A percentile compares a stretch with the other conserved stretches of the same genome.
These are phyloP conservation scores for Melaleuca quinquenervia DNA, from an alignment of 345 rosid genomes.

Conservation along the genomic window DNA sequence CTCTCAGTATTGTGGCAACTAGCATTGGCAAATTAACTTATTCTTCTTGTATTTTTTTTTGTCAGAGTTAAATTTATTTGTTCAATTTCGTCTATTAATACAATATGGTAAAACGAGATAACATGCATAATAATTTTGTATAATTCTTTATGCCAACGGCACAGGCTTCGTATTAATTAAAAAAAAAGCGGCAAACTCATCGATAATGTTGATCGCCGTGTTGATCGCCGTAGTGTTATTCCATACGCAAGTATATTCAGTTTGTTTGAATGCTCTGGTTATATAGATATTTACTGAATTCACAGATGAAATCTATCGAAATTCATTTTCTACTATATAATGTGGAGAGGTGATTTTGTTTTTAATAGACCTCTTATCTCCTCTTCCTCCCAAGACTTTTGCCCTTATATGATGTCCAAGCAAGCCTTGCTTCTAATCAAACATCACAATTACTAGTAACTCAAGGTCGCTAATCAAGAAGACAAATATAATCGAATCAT, in stretches of 20 bases:
- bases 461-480: no score
- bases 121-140: neutral
- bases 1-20: neutral
- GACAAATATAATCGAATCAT: no score
- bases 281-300: neutral
- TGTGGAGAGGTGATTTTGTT: neutral
- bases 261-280: rapidly evolving
- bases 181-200: neutral
- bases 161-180: neutral
- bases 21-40: neutral
- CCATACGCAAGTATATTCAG: rapidly evolving
- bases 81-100: neutral
- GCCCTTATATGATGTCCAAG: neutral
- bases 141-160: rapidly evolving
- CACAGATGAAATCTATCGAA: rapidly evolving
- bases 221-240: no score
- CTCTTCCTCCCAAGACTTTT: neutral
- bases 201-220: rapidly evolving
- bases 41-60: neutral
- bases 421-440: neutral
- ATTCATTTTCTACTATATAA: neutral
- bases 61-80: neutral
- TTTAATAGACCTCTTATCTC: neutral
- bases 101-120: neutral
- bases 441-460: no score